Base-by-base conservation (phyloP, 1,284 basidiomycete genomes). In the Irpex rosettiformis region DNA sequence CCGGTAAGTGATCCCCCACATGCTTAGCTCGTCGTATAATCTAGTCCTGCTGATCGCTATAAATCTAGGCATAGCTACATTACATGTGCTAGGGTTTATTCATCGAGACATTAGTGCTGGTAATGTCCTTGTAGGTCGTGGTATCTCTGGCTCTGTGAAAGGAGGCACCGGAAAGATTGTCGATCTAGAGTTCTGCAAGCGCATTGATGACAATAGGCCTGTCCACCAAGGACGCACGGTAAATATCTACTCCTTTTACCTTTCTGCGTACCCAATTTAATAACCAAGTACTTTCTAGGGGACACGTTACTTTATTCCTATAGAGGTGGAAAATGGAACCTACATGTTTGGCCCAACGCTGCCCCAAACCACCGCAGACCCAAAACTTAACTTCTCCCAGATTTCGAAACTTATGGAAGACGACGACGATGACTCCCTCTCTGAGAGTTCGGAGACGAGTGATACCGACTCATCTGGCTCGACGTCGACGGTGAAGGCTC, bases 101-200 rank as follows among this genome's bases (percentile, higher is more conserved):
- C 54, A 55, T 55, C 54, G 54, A 10, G 54, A 55, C 28, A 43
- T 55, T 16, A 55, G 42, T 25, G 24, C 43, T 11, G 33, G 27
- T 8, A 55, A 47, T 25, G 33, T 55, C 7, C 54, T 55, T 22
- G 54, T 55, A n/a, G 5, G 28, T 16, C 10, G 16, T 11, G 33
- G 33, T 37, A 37, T 37, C 33, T n/a, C n/a, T n/a, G n/a, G n/a
- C n/a, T n/a, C n/a, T n/a, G n/a, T n/a, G n/a, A n/a, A 37, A 37
- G 33, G 16, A 37, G 54, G 37, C 24, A 21, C 22, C 7, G 42
- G n/a, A 5, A 47, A 45, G 40, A 24, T 55, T 10, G n/a, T 21
- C n/a, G 54, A 55, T 55, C n/a, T 55, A 10, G 54, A 55, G 16
- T 28, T 48, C 18, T 22, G 30, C 13, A 55, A 55, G 29, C 21